Evolutionary conservation across 108 stramenopile species (phyloP).

Genomic region (Schizochytrium sp.): DNA sequence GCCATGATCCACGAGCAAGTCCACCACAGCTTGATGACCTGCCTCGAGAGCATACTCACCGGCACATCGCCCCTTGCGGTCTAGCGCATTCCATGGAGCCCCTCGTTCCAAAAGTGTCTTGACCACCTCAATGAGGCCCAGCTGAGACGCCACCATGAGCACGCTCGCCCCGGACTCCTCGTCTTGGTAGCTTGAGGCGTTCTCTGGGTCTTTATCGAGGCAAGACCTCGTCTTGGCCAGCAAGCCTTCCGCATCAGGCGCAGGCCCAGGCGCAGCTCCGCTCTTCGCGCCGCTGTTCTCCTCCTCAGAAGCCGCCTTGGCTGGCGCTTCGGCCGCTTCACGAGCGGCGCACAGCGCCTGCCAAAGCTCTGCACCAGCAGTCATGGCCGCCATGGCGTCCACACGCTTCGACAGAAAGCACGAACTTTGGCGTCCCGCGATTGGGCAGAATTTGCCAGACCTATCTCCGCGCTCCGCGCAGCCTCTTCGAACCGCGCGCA

Average conservation of each 20-base stretch:
- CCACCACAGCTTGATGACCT: constrained; percentile 67
- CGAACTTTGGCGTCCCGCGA: too few species aligned
- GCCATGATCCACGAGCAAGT: constrained; percentile 62
- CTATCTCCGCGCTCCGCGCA: too few species aligned
- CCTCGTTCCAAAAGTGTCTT: not conserved
- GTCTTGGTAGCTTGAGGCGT: not conserved
- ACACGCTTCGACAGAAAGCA: too few species aligned
- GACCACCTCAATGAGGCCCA: not conserved
- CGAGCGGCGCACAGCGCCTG: too few species aligned
- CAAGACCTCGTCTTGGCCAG: not conserved
- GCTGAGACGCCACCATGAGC: constrained; percentile 17
- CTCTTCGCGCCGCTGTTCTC: too few species aligned
- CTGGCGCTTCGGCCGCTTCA: too few species aligned
- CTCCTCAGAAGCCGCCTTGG: too few species aligned
- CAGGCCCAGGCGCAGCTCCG: too few species aligned
- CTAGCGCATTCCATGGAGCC: constrained; percentile 86
- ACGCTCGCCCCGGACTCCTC: not conserved
- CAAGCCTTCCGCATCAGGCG: not conserved
- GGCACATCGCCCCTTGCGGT: constrained; percentile 67
- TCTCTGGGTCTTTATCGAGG: not conserved
- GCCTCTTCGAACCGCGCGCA: too few species aligned
- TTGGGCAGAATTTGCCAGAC: too few species aligned
- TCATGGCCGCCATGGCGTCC: too few species aligned
- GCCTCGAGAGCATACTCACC: constrained; percentile 71
- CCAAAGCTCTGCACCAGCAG: too few species aligned